A percentile compares a stretch with the other conserved stretches of the same genome.
Evolutionary conservation across 108 stramenopile genomes (phyloP).

Genomic region (Hondaea fermentalgiana): DNA sequence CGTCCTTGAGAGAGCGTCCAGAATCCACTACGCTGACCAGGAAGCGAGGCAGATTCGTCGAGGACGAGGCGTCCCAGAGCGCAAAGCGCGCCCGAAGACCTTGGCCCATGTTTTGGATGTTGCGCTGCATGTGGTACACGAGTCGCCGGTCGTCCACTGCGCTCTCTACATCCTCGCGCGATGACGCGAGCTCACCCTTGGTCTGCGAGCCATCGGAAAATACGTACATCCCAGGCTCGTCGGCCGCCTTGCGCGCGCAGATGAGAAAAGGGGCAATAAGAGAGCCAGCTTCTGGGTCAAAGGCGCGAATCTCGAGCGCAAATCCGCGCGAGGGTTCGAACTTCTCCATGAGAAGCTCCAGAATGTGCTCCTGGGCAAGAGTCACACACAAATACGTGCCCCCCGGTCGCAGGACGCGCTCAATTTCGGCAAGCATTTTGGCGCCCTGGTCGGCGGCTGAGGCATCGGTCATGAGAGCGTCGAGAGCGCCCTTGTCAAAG

Average conservation of each 20-base stretch:
- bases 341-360: neutral
- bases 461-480: conserved; percentile 26
- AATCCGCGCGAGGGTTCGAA: neutral
- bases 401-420: conserved; percentile 32
- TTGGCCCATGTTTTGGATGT: neutral
- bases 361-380: conserved; percentile 6
- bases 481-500: conserved; percentile 40
- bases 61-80: neutral
- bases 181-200: neutral
- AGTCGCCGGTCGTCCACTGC: neutral
- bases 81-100: neutral
- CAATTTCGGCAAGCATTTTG: conserved; percentile 23
- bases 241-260: neutral
- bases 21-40: neutral
- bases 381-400: conserved; percentile 31
- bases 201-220: neutral
- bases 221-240: neutral
- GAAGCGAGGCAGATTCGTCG: neutral
- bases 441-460: neutral
- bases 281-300: neutral
- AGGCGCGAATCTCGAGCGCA: neutral
- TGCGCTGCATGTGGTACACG: conserved; percentile 3
- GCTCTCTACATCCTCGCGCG: neutral
- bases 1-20: neutral
- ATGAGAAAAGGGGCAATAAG: neutral